Percentiles rank a stretch among this genome's conserved stretches.
Conservation (phyloP, 257 asterid genomes). For the Solanum piurae region DNA sequence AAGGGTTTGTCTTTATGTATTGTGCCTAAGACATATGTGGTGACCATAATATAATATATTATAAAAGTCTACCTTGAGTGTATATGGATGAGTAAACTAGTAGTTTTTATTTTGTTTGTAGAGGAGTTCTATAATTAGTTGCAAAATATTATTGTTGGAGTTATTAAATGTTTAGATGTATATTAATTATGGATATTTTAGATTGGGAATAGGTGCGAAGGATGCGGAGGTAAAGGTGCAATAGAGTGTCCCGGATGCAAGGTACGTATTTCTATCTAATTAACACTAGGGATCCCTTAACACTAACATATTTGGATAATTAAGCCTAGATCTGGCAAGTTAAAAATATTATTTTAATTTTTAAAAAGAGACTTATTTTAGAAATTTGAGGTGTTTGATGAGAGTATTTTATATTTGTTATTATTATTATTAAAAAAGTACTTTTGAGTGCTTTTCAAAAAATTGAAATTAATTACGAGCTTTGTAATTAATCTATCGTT, state of each 20-base stretch:
- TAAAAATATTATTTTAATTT: background rate
- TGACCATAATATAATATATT: background rate
- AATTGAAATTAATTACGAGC: background rate
- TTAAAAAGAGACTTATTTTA: background rate
- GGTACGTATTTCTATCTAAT: constrained; percentile 29
- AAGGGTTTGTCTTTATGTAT: background rate
- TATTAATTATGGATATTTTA: constrained; percentile 12
- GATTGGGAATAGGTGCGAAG: constrained; percentile 41
- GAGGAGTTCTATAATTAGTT: background rate
- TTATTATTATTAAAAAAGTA: background rate
- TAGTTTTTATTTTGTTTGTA: background rate
- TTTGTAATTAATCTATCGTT: background rate
- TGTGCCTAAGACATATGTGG: background rate
- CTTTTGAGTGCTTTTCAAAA: background rate
- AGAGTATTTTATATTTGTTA: background rate
- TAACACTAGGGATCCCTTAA: background rate
- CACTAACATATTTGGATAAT: background rate
- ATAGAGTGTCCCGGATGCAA: constrained; percentile 84
- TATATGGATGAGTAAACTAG: background rate
- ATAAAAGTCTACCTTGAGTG: background rate
- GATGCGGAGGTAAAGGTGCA: constrained; percentile 75
- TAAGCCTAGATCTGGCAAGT: background rate
- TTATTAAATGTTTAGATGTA: background rate
- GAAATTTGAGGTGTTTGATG: background rate
- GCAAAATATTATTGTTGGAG: background rate